Conservation (phyloP, 2,329 filamentous ascomycete species). For the Sporothrix dimorphospora region DNA sequence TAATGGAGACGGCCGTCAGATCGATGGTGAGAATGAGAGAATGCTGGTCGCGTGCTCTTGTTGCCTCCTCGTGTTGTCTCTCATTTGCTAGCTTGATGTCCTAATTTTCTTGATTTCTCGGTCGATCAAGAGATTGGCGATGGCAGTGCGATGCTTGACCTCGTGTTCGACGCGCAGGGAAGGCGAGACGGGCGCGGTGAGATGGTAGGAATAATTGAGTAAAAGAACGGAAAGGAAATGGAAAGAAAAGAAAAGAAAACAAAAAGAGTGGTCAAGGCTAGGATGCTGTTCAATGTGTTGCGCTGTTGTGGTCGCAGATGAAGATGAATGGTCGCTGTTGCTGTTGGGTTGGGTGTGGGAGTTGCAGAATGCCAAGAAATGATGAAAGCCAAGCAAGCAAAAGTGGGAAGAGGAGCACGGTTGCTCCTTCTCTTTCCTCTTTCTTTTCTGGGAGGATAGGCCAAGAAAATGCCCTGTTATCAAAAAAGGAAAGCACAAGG, state of each 20-base stretch:
- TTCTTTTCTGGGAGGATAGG: not conserved
- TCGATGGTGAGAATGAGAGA: not conserved
- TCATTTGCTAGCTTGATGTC: not conserved
- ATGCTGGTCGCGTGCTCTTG: not conserved
- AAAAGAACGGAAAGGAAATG: not conserved
- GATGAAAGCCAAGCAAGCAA: constrained; percentile 21
- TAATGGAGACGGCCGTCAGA: not conserved
- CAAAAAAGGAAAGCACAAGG: not conserved
- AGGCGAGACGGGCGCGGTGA: not conserved
- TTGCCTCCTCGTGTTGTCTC: not conserved
- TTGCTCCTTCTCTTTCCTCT: not conserved
- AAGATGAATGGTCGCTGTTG: not conserved
- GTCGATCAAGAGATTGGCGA: not conserved
- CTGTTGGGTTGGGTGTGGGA: constrained; percentile 4
- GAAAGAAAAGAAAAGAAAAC: not conserved
- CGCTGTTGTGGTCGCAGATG: not conserved
- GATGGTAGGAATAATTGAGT: not conserved
- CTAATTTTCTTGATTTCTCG: not conserved
- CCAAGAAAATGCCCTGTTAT: not conserved
- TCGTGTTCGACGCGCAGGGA: not conserved
- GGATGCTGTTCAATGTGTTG: no score
- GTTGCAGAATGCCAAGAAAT: constrained; percentile 21
- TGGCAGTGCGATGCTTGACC: not conserved
- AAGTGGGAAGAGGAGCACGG: not conserved
- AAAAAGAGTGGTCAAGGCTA: not conserved